Evolutionary conservation across 352 stramenopile genomes (phyloP).

Genomic region (Phytophthora macrochlamydospora): DNA sequence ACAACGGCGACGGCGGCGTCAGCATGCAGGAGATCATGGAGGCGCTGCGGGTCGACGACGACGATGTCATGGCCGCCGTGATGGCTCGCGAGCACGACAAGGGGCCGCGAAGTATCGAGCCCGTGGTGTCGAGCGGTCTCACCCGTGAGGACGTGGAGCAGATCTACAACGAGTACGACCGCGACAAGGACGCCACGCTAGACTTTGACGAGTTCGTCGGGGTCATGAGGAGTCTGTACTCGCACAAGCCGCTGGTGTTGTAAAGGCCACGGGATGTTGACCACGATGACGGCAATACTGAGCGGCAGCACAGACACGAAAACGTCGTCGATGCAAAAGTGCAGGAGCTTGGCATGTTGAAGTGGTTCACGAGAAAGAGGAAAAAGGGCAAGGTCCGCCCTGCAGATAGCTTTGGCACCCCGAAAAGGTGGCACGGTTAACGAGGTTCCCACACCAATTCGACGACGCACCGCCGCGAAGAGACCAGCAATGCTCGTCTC

Average conservation of each 20-base stretch:
- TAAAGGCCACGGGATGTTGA: conserved; percentile 1
- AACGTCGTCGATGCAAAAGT: not conserved
- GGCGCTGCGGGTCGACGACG: conserved; percentile 64
- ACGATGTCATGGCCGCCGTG: conserved; percentile 56
- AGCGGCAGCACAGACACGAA: conserved; percentile 21
- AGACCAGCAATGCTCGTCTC: too few relatives aligned
- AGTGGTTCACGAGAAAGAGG: not conserved
- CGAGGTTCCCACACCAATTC: not conserved
- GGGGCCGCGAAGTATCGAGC: not conserved
- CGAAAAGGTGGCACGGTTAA: not conserved
- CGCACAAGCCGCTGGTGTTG: conserved; percentile 11
- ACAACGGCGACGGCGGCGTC: conserved; percentile 66
- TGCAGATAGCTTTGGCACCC: not conserved
- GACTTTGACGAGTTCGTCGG: conserved; percentile 75
- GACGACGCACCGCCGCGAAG: too few relatives aligned
- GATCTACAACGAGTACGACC: conserved; percentile 64
- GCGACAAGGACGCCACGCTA: conserved; percentile 52
- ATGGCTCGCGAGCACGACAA: conserved; percentile 42
- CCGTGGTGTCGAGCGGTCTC: conserved; percentile 41
- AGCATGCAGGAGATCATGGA: conserved; percentile 80
- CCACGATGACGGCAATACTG: conserved; percentile 4
- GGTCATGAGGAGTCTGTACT: conserved; percentile 62
- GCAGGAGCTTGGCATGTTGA: not conserved
- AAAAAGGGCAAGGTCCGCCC: not conserved
- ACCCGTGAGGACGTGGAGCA: conserved; percentile 62